phyloP scores from a whole-genome alignment of 495 filamentous ascomycete genomes.

The Poronia punctata region DNA sequence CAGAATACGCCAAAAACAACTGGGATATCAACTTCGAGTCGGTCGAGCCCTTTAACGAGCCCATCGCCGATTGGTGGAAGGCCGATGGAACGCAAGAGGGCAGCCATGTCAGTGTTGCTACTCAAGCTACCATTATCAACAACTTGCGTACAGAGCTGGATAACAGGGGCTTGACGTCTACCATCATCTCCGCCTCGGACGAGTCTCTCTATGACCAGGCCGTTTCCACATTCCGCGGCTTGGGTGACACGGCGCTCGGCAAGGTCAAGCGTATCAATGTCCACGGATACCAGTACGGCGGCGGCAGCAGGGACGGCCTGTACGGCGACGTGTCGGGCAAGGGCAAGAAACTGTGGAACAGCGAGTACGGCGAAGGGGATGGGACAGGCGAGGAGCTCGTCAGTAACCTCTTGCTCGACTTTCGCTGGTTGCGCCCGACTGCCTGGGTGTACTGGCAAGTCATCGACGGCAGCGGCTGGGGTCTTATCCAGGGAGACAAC shows the following conservation, averaged over 20 bases:
- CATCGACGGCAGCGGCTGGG: conserved; percentile 30
- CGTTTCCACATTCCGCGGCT: conserved; percentile 19
- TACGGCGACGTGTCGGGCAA: conserved; percentile 12
- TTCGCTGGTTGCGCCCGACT: conserved; percentile 31
- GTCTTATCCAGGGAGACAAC: conserved; percentile 27
- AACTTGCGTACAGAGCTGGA: conserved; percentile 22
- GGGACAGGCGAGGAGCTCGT: conserved; percentile 24
- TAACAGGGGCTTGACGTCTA: conserved; percentile 17
- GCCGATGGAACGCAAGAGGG: conserved; percentile 31
- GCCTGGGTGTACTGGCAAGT: conserved; percentile 38
- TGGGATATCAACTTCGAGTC: conserved; percentile 28
- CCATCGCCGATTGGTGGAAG: conserved; percentile 31
- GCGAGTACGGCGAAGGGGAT: conserved; percentile 34
- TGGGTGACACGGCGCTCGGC: conserved; percentile 17
- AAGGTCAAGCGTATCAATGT: conserved; percentile 29
- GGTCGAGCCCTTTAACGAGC: conserved; percentile 36
- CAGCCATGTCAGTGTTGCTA: conserved; percentile 25
- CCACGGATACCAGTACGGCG: conserved; percentile 31
- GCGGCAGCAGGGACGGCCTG: conserved; percentile 21
- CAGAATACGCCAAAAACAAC: conserved; percentile 26
- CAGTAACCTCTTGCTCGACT: conserved; percentile 29
- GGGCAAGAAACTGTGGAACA: conserved; percentile 32
- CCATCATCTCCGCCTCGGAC: conserved; percentile 25
- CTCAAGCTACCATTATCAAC: conserved; percentile 20
- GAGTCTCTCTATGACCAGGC: conserved; percentile 28